Evolutionary conservation across 2,329 filamentous ascomycete species (phyloP), one percentile per base, ranked within the genome.

Genomic region (Fusarium setosum): DNA sequence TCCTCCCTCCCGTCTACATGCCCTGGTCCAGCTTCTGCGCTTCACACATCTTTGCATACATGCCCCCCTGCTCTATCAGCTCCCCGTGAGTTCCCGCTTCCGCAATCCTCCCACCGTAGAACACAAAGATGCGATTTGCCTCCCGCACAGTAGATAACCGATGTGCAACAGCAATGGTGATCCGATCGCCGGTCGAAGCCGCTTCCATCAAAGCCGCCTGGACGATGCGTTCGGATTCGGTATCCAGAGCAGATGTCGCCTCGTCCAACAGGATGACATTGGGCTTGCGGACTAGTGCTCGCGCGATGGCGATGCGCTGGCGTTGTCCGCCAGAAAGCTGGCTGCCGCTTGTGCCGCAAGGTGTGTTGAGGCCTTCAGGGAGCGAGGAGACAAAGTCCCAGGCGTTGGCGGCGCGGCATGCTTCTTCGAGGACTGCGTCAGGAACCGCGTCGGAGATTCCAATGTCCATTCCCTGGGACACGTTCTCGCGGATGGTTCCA

Each of bases 21-120:
- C 44, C 44, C 5, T 26, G 44, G 10, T 47, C 44, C 9, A 47
- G 3, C 15, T 47, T 47, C 44, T 47, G 44, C 15, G 44, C 44
- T 18, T 61, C 53, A 15, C 58, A 65, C 61, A 61, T 65, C 26
- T 58, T 54, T 4, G 44, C 35, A 17, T 65, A 65, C 42, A 57
- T 47, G 11, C 48, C 58, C 0, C 44, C 61, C 26, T 47, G 35
- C 7, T 32, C 37, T 9, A 65, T 56, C 1, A 65, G 24, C 7
- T 61, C 58, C 2, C n/a, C 12, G 26, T 65, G 61, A 0, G 61
- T 56, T 12, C 61, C 61, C 3, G 20, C 31, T 21, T 65, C 61
- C 5, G 56, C 31, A 20, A 65, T 61, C 2, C 34, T 47, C 6
- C 61, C 61, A 2, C 38, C 29, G 4, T 58, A 48, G 24, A 65